phyloP scores from a whole-genome alignment of 768 basidiomycete species.

The Stropharia rugosoannulata region DNA sequence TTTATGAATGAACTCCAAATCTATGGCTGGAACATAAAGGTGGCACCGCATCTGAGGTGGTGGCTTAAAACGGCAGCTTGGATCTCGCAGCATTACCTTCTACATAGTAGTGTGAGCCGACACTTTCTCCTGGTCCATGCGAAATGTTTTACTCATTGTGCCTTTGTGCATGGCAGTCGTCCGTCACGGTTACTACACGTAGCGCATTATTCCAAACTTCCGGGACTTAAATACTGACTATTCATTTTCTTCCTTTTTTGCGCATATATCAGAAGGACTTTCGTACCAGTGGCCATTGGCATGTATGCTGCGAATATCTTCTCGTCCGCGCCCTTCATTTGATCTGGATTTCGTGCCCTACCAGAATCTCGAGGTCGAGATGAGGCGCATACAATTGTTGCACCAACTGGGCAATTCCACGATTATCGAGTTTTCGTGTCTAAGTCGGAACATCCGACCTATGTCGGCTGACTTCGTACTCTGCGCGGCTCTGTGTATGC shows the following conservation, averaged over 20 bases:
- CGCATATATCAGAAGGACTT: background rate
- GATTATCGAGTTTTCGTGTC: constrained; percentile 33
- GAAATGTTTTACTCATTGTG: background rate
- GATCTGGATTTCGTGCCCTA: constrained; percentile 21
- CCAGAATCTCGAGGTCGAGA: constrained; percentile 18
- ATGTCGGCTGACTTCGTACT: constrained; percentile 37
- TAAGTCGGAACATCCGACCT: constrained; percentile 32
- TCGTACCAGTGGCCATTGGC: constrained; percentile 1
- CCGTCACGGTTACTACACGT: background rate
- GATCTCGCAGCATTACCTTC: constrained; percentile 26
- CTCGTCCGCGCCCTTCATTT: background rate
- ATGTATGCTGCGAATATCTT: background rate
- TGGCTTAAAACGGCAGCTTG: constrained; percentile 35
- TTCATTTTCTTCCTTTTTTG: background rate
- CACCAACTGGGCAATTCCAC: constrained; percentile 17
- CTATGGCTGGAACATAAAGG: constrained; percentile 36
- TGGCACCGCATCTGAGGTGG: constrained; percentile 31
- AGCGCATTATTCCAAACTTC: background rate
- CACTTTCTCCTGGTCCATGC: background rate
- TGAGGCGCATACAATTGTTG: constrained; percentile 21
- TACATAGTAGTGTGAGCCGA: constrained; percentile 1
- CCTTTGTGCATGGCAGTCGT: background rate
- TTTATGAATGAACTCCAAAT: constrained; percentile 29
- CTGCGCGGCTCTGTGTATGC: constrained; percentile 42
- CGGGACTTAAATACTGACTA: background rate